Conservation (phyloP, 176 grass and related monocot species). For the Areca catechu region DNA sequence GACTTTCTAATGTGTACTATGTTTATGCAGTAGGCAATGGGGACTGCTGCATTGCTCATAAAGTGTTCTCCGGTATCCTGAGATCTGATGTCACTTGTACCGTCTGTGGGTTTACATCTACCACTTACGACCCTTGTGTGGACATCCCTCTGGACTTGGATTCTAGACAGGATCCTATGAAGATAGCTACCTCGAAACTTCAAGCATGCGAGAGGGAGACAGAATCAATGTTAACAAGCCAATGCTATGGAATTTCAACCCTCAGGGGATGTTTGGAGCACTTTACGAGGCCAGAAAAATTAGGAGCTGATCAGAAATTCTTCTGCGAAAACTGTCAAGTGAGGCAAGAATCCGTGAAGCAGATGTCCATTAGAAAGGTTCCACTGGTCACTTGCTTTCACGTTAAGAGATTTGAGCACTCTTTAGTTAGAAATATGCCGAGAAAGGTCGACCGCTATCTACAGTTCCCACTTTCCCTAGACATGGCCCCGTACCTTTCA, state of each 20-base stretch:
- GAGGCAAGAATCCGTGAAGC: conserved; percentile 87
- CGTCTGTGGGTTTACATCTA: conserved; percentile 85
- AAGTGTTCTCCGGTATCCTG: conserved; percentile 83
- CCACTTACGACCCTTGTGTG: conserved; percentile 90
- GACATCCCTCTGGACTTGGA: conserved; percentile 86
- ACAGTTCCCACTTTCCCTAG: conserved; percentile 86
- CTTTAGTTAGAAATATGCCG: conserved; percentile 53
- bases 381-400: conserved; percentile 91
- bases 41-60: conserved; percentile 94
- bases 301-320: conserved; percentile 85
- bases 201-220: conserved; percentile 39
- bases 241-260: conserved; percentile 40
- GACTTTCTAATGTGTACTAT: background rate
- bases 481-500: conserved; percentile 84
- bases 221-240: conserved; percentile 16
- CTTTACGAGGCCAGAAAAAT: conserved; percentile 88
- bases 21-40: conserved; percentile 42
- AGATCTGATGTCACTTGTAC: conserved; percentile 96
- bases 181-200: conserved; percentile 30
- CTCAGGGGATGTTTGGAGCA: conserved; percentile 83
- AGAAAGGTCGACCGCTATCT: conserved; percentile 82
- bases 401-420: conserved; percentile 96
- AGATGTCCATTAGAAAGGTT: conserved; percentile 96
- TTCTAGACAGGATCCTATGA: conserved; percentile 26
- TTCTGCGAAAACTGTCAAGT: conserved; percentile 86